Base-by-base conservation (phyloP, 2,329 filamentous ascomycete genomes). In the Colletotrichum sp. region DNA sequence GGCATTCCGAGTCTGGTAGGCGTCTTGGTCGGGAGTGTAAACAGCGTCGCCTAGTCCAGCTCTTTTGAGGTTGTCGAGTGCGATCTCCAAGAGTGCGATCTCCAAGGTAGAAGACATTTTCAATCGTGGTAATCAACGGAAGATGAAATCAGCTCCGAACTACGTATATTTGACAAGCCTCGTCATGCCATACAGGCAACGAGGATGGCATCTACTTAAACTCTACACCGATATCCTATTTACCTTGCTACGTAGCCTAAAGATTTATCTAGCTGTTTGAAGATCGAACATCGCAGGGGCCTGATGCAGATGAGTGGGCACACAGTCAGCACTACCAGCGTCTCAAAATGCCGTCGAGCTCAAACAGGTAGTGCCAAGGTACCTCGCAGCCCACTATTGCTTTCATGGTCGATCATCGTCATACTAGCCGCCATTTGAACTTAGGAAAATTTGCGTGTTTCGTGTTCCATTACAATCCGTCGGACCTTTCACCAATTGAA, bases 401-500 rank as follows among this genome's bases (percentile, higher is more conserved):
- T 59, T 59, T 4, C 55, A 5, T 28, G 24, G 8, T 18, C 8
- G 15, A 59, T 59, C n/a, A 28, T 24, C 55, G 24, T 28, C 55
- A 26, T 2, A 10, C 15, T 6, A 15, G 55, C 6, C 0, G n/a
- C 21, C 15, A 10, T 9, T n/a, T n/a, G n/a, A n/a, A n/a, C n/a
- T n/a, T n/a, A n/a, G n/a, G 21, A 1, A 28, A 1, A 26, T 57
- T 24, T 1, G 21, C 0, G 9, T 49, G 1, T 49, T n/a, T 1
- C 18, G 6, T 26, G 26, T 26, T n/a, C n/a, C n/a, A n/a, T 21
- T 21, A 0, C 44, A 21, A 49, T 1, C 10, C 10, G 2, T 49
- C 4, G 44, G 44, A 13, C 6, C 18, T 49, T 0, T 4, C n/a
- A 49, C 44, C 0, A 0, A 21, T 21, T 49, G 0, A 21, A 21